These are phyloP conservation scores for Clarireedia homoeocarpa DNA, from an alignment of 2,329 filamentous ascomycete genomes.

Conservation along the genomic window DNA sequence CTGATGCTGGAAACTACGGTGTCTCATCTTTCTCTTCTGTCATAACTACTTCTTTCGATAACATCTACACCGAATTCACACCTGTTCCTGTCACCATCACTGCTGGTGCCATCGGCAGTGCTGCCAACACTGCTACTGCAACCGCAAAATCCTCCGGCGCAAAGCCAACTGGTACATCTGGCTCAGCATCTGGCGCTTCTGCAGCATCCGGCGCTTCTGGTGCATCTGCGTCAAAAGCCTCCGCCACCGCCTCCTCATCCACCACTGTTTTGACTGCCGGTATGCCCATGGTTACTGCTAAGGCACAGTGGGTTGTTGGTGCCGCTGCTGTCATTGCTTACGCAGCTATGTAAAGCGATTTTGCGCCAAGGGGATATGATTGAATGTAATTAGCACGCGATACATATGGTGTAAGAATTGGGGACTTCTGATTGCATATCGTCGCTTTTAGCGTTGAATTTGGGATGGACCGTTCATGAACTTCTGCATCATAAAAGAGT, in stretches of 20 bases:
- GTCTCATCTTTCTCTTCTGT: slow-evolving; percentile 1
- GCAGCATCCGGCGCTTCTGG: neutral
- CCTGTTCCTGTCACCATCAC: slow-evolving; percentile 17
- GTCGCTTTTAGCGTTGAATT: neutral
- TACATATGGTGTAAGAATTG: neutral
- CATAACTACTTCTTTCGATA: slow-evolving; percentile 1
- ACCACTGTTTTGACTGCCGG: slow-evolving; percentile 10
- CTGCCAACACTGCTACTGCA: neutral
- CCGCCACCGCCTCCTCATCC: slow-evolving; percentile 6
- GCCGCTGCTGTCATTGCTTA: slow-evolving; percentile 24
- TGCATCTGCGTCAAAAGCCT: neutral
- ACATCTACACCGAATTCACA: neutral
- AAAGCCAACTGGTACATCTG: no score
- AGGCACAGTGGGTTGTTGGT: slow-evolving; percentile 20
- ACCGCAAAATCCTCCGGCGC: no score
- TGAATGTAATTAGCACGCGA: neutral
- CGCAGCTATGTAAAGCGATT: slow-evolving; percentile 15
- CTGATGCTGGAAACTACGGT: neutral
- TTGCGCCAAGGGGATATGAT: neutral
- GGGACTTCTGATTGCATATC: neutral
- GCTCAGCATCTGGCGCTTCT: neutral
- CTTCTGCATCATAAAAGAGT: neutral
- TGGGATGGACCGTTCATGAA: neutral
- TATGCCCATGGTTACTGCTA: slow-evolving; percentile 22
- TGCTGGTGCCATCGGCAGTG: slow-evolving; percentile 11